Evolutionary conservation across 78 protist species (phyloP), one percentile per base, ranked within the genome.

Genomic region (Capsaspora owczarzaki): DNA sequence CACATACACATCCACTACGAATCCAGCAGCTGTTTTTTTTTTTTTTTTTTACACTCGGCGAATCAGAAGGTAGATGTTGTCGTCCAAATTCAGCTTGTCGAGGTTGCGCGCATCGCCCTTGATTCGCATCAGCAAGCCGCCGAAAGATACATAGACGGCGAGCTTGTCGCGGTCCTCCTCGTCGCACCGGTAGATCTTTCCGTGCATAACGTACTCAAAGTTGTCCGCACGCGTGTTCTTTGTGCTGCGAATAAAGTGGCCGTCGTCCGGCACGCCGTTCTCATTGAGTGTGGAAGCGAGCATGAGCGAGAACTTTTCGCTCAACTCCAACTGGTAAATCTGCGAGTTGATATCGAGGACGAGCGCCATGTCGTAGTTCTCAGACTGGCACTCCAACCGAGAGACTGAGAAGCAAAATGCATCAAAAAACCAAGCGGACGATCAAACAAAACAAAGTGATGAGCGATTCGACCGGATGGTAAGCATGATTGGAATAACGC

Each of bases 61-160:
- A 35, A 86, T 77, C 16, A 89, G 79, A 44, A 89, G 79, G 37
- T 89, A 89, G 61, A 89, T 0, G 22, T 46, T 37, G 4, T 25
- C 0, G 47, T 86, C 84, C 19, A 76, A 76, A 0, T 40, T 49
- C 27, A 89, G 22, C 10, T 56, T 10, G 25, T 51, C 51, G 37
- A 93, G 46, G 35, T 91, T 72, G 31, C 83, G 69, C 22, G 86
- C 86, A 61, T 91, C 93, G 53, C 96, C 94, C 43, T 56, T 79
- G 23, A 94, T 51, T 33, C 85, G 38, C 93, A 94, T 89, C 44
- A 94, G 86, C 53, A 94, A 83, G 31, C 97, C 97, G 4, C 97
- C 97, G 78, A 89, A 94, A 1, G 94, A 89, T 25, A 90, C 90
- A 47, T 81, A 90, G 49, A 91, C 86, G 16, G 93, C 82, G 43